A percentile compares a stretch with the other conserved stretches of the same genome.
These are phyloP conservation scores for Agaricus bisporus DNA, from an alignment of 768 basidiomycete genomes.

Conservation along the genomic window DNA sequence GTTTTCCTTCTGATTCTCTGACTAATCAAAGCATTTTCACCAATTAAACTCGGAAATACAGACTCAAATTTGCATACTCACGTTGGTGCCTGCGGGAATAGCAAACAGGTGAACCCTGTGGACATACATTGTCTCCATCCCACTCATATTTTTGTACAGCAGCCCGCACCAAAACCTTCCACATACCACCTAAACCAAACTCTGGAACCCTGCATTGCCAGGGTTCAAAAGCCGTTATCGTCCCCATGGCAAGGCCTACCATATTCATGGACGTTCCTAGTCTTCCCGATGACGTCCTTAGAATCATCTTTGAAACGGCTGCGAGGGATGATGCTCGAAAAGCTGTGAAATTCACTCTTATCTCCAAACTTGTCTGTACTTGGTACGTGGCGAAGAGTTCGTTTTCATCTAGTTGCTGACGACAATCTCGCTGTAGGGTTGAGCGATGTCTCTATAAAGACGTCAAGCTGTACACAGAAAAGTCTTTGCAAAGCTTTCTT, in stretches of 20 bases:
- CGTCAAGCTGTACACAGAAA: conserved; percentile 25
- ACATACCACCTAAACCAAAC: too few relatives aligned
- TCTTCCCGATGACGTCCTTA: conserved; percentile 30
- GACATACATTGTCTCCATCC: not conserved
- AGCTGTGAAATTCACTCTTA: conserved; percentile 23
- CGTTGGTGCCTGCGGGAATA: not conserved
- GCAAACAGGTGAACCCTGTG: not conserved
- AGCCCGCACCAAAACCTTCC: not conserved
- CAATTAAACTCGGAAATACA: not conserved
- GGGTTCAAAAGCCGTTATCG: not conserved
- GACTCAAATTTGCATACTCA: too few relatives aligned
- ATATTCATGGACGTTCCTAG: not conserved
- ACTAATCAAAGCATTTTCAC: not conserved
- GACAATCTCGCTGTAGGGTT: conserved; percentile 21
- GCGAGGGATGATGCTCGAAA: conserved; percentile 23
- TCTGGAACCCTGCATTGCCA: not conserved
- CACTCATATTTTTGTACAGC: not conserved
- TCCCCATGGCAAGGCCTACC: conserved; percentile 7
- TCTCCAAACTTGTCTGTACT: conserved; percentile 23
- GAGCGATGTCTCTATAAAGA: conserved; percentile 29
- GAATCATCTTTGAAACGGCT: conserved; percentile 30
- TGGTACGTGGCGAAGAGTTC: conserved; percentile 22
- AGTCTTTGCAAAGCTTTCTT: conserved; percentile 28
- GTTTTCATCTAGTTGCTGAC: conserved; percentile 1
- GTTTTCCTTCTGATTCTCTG: too few relatives aligned